Percentiles rank a stretch among this genome's conserved stretches.
Conservation (phyloP, 768 basidiomycete genomes). For the Hortiboletus campestris region DNA sequence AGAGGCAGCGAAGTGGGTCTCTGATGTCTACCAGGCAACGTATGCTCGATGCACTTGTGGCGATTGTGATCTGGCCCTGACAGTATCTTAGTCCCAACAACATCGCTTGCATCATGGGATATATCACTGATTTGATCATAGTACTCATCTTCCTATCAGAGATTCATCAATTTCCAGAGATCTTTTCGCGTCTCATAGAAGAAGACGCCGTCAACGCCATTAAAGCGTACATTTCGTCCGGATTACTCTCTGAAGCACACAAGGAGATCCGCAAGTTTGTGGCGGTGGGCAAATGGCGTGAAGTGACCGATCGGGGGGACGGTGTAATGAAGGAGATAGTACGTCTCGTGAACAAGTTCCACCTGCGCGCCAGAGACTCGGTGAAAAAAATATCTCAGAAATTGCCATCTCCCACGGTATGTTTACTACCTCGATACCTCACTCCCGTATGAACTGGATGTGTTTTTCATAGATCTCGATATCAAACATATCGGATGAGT, state of each 20-base stretch:
- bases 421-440: background rate
- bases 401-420: background rate
- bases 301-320: background rate
- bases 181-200: background rate
- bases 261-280: background rate
- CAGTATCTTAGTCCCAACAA: background rate
- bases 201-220: conserved; percentile 3
- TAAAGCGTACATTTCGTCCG: background rate
- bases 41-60: background rate
- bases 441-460: background rate
- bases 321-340: background rate
- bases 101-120: conserved; percentile 1
- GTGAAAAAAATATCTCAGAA: background rate
- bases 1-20: conserved; percentile 5
- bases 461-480: background rate
- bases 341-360: conserved; percentile 1
- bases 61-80: background rate
- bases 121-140: conserved; percentile 1
- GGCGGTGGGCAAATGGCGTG: background rate
- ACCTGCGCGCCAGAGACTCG: background rate
- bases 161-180: background rate
- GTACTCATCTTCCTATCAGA: conserved; percentile 2
- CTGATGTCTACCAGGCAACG: background rate
- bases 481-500: background rate
- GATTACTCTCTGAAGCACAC: background rate